phyloP scores from a whole-genome alignment of 2,329 filamentous ascomycete genomes.

The Nectriaceae sp. region DNA sequence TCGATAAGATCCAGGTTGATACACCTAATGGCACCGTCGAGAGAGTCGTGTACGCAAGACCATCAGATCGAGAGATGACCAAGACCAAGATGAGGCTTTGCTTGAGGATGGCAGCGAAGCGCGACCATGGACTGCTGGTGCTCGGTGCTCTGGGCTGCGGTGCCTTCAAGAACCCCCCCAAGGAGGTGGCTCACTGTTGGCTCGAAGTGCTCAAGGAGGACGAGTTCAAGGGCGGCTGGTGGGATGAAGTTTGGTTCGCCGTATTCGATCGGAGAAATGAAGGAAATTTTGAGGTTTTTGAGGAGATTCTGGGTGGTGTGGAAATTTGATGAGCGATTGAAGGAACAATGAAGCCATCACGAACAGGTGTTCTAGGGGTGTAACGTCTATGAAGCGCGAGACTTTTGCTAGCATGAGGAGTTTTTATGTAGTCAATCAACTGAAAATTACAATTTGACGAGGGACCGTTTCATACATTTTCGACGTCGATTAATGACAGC shows the following conservation, averaged over 20 bases:
- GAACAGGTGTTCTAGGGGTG: too few relatives aligned
- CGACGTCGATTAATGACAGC: too few relatives aligned
- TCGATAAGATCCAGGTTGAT: constrained; percentile 16
- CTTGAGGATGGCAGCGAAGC: constrained; percentile 59
- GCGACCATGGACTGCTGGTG: constrained; percentile 60
- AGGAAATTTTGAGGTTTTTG: constrained; percentile 54
- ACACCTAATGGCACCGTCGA: constrained; percentile 24
- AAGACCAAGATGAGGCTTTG: constrained; percentile 64
- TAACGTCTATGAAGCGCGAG: too few relatives aligned
- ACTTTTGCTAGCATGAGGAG: too few relatives aligned
- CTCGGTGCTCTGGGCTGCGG: constrained; percentile 72
- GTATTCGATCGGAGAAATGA: constrained; percentile 50
- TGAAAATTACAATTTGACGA: too few relatives aligned
- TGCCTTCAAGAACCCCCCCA: constrained; percentile 62
- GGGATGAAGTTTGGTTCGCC: constrained; percentile 65
- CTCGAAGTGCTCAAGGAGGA: constrained; percentile 58
- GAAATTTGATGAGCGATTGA: constrained; percentile 23
- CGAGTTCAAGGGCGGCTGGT: constrained; percentile 67
- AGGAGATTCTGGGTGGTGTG: constrained; percentile 41
- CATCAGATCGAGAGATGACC: constrained; percentile 52
- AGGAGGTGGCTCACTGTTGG: constrained; percentile 65
- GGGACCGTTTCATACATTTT: too few relatives aligned
- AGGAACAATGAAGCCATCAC: neutral
- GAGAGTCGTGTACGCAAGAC: constrained; percentile 41
- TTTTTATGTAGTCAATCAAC: too few relatives aligned